Evolutionary conservation across 169 alveolate genomes (phyloP).

Genomic region (Plasmodium adleri): DNA sequence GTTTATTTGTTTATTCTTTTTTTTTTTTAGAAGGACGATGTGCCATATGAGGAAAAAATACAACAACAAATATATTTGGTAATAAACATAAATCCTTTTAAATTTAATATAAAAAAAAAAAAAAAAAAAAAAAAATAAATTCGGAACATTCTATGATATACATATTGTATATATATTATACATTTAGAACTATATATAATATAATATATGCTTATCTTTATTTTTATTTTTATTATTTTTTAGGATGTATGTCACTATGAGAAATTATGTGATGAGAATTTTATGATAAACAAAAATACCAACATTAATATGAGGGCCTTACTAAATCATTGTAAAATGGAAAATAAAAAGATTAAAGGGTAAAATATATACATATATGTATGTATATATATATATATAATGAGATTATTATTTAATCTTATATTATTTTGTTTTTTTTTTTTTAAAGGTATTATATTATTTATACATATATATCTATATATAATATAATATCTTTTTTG

Average conservation of each 20-base stretch:
- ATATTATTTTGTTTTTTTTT: background rate
- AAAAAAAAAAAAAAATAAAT: background rate
- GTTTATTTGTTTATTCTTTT: background rate
- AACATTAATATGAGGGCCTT: constrained; percentile 36
- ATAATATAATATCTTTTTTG: no score
- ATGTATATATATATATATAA: background rate
- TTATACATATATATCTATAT: no score
- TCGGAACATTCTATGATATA: background rate
- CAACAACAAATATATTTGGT: constrained; percentile 68
- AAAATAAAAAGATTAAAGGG: constrained; percentile 8
- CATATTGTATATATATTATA: background rate
- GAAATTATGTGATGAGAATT: constrained; percentile 45
- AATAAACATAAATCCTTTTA: constrained; percentile 7
- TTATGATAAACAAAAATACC: constrained; percentile 34
- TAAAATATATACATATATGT: background rate
- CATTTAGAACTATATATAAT: background rate
- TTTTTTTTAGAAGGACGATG: constrained; percentile 32
- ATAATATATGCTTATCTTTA: background rate
- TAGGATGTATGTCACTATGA: constrained; percentile 71
- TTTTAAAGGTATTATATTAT: background rate
- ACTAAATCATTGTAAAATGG: constrained; percentile 9
- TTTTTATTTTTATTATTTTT: background rate
- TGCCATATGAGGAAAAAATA: constrained; percentile 63
- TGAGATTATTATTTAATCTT: background rate
- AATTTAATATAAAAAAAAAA: background rate